Percentiles rank a stretch among this genome's conserved stretches.
Conservation (phyloP, 2,329 filamentous ascomycete species). For the Arthrobotrys conoides region DNA sequence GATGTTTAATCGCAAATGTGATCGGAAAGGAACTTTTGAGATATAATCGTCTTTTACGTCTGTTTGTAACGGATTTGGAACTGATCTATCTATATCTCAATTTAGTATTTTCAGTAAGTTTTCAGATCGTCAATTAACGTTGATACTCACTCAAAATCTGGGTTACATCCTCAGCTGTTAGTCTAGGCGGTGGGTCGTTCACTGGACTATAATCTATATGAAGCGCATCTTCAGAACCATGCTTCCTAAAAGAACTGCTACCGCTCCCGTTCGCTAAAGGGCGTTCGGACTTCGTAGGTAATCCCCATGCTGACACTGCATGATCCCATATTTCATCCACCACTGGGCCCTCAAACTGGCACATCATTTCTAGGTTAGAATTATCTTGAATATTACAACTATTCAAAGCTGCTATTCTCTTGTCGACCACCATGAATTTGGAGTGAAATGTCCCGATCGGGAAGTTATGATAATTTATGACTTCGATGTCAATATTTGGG, state of each 20-base stretch:
- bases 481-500: constrained; percentile 42
- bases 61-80: neutral
- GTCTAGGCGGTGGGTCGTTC: neutral
- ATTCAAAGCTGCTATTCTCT: constrained; percentile 27
- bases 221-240: no score
- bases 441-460: constrained; percentile 52
- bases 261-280: neutral
- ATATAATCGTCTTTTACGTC: constrained; percentile 14
- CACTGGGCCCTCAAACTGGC: constrained; percentile 50
- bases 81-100: neutral
- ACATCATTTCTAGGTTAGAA: constrained; percentile 58
- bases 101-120: neutral
- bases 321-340: constrained; percentile 45
- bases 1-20: neutral
- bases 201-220: neutral
- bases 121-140: no score
- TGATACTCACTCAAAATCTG: constrained; percentile 30
- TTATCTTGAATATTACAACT: constrained; percentile 60
- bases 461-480: constrained; percentile 54
- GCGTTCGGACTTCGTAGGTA: neutral
- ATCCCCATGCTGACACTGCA: constrained; percentile 37
- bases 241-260: neutral
- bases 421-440: constrained; percentile 56
- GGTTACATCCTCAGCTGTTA: neutral
- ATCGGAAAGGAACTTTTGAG: neutral